Evolutionary conservation across 768 basidiomycete species (phyloP).

Genomic region (Tricholoma sp.): DNA sequence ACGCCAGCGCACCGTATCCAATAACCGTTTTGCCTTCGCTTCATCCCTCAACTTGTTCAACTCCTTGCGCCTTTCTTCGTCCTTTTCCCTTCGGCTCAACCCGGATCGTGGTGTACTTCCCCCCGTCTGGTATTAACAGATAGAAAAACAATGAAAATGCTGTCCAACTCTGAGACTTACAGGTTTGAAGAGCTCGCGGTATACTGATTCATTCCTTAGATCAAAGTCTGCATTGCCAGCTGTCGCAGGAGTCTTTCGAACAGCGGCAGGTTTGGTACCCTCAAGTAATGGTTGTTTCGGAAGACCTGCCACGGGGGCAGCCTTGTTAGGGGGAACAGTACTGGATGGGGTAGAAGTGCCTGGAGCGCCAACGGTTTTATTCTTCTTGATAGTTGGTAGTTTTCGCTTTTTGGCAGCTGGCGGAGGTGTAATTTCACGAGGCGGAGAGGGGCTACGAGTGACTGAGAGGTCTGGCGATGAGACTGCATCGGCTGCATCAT

Average conservation of each 20-base stretch:
- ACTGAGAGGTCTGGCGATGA: constrained; percentile 12
- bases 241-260: constrained; percentile 35
- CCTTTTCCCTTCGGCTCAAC: constrained; percentile 41
- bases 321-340: constrained; percentile 17
- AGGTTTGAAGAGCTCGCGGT: constrained; percentile 56
- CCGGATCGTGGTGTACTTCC: constrained; percentile 41
- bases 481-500: background rate
- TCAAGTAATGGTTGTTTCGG: constrained; percentile 24
- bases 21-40: constrained; percentile 48
- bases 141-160: background rate
- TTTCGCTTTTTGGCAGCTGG: constrained; percentile 35
- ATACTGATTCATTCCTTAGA: constrained; percentile 56
- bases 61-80: constrained; percentile 69
- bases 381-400: constrained; percentile 66
- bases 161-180: constrained; percentile 25
- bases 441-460: constrained; percentile 20
- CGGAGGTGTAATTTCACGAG: constrained; percentile 28
- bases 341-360: constrained; percentile 20
- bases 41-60: constrained; percentile 68
- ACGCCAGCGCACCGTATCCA: constrained; percentile 46
- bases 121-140: constrained; percentile 26
- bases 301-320: constrained; percentile 20
- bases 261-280: constrained; percentile 20
- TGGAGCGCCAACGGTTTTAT: constrained; percentile 32
- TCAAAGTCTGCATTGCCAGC: constrained; percentile 56